Evolutionary conservation across 192 early-diverging fungal genomes (phyloP).

Genomic region (Backusella macrospora): DNA sequence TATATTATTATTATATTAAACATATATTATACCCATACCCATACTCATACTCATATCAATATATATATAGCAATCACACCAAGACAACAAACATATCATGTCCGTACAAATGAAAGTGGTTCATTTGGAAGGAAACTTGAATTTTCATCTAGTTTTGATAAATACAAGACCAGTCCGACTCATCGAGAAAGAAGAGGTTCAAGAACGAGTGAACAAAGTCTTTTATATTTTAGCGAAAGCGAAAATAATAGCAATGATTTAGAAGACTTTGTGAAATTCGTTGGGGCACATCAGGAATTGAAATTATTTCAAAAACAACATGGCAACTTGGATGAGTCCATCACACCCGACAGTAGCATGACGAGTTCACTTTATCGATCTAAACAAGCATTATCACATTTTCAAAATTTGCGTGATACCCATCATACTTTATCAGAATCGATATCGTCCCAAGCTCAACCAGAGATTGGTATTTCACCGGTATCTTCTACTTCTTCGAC

Average conservation of each 20-base stretch:
- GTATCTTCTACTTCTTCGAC: conserved; percentile 16
- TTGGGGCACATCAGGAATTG: conserved; percentile 56
- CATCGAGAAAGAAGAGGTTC: conserved; percentile 10
- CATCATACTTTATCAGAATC: conserved; percentile 39
- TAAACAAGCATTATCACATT: conserved; percentile 31
- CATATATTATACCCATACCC: not conserved
- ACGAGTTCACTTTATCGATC: conserved; percentile 9
- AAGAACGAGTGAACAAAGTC: conserved; percentile 32
- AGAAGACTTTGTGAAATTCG: conserved; percentile 66
- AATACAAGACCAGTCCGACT: conserved; percentile 32
- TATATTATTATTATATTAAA: not conserved
- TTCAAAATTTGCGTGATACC: conserved; percentile 36
- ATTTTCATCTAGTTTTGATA: conserved; percentile 28
- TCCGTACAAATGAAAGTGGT: conserved; percentile 9
- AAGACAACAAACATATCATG: not conserved
- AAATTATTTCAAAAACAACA: conserved; percentile 46
- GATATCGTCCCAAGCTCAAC: conserved; percentile 10
- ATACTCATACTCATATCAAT: not conserved
- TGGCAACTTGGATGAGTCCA: conserved; percentile 1
- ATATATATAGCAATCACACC: conserved; percentile 1
- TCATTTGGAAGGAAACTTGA: conserved; percentile 15
- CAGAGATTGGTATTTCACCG: not conserved
- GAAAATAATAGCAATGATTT: conserved; percentile 49
- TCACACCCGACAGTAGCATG: not conserved
- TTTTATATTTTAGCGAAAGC: not conserved